phyloP scores from a whole-genome alignment of 176 grass and related monocot species.

The Elymus sibiricus region DNA sequence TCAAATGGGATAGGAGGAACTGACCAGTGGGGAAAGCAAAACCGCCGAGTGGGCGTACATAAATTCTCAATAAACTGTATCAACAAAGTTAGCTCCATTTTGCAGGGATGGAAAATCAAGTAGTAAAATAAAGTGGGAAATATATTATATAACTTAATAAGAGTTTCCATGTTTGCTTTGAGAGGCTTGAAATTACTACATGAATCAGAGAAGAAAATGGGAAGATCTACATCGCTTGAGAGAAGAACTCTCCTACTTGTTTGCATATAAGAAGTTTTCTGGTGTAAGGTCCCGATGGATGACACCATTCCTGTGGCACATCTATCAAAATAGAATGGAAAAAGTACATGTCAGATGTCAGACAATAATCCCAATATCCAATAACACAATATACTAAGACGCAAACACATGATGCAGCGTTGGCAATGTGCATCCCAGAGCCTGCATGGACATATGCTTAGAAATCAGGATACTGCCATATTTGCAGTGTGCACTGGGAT shows the following conservation, averaged over 20 bases:
- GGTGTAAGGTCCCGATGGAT: slow-evolving; percentile 43
- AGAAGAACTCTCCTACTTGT: slow-evolving; percentile 81
- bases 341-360: background rate
- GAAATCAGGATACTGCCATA: background rate
- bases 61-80: slow-evolving; percentile 2
- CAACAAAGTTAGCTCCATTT: slow-evolving; percentile 27
- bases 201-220: background rate
- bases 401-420: background rate
- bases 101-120: slow-evolving; percentile 14
- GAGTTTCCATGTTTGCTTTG: background rate
- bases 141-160: background rate
- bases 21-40: too few species aligned
- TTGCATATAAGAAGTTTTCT: slow-evolving; percentile 86
- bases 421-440: background rate
- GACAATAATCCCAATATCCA: background rate
- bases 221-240: background rate
- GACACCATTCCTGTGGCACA: slow-evolving; percentile 81
- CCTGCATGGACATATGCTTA: background rate
- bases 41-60: background rate
- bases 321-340: slow-evolving; percentile 37
- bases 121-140: background rate
- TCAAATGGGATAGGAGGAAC: too few species aligned
- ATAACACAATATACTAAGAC: slow-evolving; percentile 10
- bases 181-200: background rate
- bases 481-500: background rate